Base-by-base conservation (phyloP, 371 early-diverging fungal genomes). In the Mucor mucedo region DNA sequence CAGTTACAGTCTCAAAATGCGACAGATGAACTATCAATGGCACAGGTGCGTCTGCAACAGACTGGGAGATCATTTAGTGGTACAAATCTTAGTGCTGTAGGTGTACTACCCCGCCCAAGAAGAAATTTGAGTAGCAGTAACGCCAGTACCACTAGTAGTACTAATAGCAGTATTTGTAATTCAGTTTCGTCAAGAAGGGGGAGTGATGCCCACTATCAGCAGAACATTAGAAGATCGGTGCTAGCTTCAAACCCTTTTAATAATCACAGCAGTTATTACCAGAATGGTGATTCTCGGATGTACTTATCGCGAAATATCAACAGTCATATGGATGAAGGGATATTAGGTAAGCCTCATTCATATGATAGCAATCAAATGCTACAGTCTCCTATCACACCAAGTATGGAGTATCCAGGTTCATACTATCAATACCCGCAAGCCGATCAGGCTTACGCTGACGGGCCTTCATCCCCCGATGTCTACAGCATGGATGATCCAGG, bases 401-500 rank as follows among this genome's bases (percentile, higher is more conserved):
- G 35, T 10, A 11, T 48, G 16, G 55, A 62, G 30, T 48, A 62
- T 35, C 11, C 45, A n/a, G 52, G 40, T 39, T 39, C 53, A 11
- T 45, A 65, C 11, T 50, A 62, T 30, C 42, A 55, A 33, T 32
- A 41, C n/a, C 5, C 47, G 27, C 38, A 52, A 27, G 45, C 56
- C 35, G 38, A 45, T 8, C 49, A 42, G 4, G 30, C 16, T 7
- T 39, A 52, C 0, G 16, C 21, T 39, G 30, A 56, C 5, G 13
- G 29, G 14, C 32, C 5, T 1, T 13, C 2, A 30, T 42, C n/a
- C 14, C 7, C 30, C 27, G 28, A 21, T 32, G 40, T 14, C 13
- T n/a, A 14, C 5, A 29, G 33, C 21, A n/a, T 59, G 10, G 77
- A 73, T 49, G 65, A 73, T 59, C 77, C 77, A 10, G 77, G 73